Evolutionary conservation across 176 grass and related monocot genomes (phyloP), one percentile per base, ranked within the genome.

Genomic region (Metroxylon sagu): DNA sequence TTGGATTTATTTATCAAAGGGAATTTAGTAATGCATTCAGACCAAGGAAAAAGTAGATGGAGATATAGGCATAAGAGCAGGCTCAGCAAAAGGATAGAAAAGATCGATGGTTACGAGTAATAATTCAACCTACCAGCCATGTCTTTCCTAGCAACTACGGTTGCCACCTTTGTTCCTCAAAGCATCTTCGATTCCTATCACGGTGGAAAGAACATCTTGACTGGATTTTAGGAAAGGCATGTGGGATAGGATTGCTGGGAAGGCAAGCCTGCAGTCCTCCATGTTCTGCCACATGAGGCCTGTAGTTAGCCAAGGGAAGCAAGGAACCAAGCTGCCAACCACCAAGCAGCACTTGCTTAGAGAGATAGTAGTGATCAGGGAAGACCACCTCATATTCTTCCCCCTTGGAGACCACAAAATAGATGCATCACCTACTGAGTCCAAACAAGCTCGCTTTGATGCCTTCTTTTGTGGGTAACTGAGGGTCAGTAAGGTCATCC

Each of bases 221-320:
- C 6, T 60, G 25, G 14, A 26, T 31, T 39, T 60, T n/a, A 60
- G 58, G 14, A 31, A 60, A 39, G 25, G 26, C 58, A 60, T 31
- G 28, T n/a, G 25, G 10, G 58, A 28, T 60, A 27, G 31, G 30
- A 17, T 60, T 35, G 58, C 58, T 39, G 58, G 14, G 17, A 60
- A 29, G 17, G 28, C 58, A 60, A 60, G 58, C 56, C 56, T 26
- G 16, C 56, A 59, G 56, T 29, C 14, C 26, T 59, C 14, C 56
- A 17, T 17, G 56, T 35, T 39, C 6, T 28, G 58, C 28, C 29
- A 60, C 7, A 30, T 26, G 17, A 19, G 26, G 30, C 5, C 26
- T 30, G 26, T 14, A 28, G 3, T 60, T 43, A 10, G 53, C 6
- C 14, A 19, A 16, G 57, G 58, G 35, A 60, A 39, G 17, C n/a